These are phyloP conservation scores for Trypethelium eluteriae DNA, from an alignment of 495 filamentous ascomycete species.

Conservation along the genomic window DNA sequence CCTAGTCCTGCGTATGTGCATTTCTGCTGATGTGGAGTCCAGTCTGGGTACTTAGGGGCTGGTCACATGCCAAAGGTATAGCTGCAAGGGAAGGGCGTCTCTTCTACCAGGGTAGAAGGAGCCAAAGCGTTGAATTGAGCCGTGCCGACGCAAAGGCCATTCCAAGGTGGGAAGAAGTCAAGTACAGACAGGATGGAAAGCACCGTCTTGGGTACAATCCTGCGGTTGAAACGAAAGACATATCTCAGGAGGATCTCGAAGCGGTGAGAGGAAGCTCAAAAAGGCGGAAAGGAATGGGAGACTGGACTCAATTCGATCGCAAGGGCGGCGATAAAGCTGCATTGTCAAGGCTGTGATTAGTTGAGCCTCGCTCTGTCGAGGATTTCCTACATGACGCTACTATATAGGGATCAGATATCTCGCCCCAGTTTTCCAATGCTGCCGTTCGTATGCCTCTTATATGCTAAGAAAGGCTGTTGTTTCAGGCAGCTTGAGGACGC, in stretches of 20 bases:
- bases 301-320: constrained; percentile 9
- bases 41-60: constrained; percentile 8
- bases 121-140: constrained; percentile 13
- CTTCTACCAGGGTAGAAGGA: not conserved
- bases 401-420: not conserved
- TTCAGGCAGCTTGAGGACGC: not conserved
- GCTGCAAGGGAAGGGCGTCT: not conserved
- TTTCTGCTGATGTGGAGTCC: not conserved
- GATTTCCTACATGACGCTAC: not conserved
- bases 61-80: not conserved
- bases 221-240: constrained; percentile 16
- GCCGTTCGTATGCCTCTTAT: not conserved
- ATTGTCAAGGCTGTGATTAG: constrained; percentile 17
- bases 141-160: constrained; percentile 17
- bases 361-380: not conserved
- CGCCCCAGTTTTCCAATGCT: not conserved
- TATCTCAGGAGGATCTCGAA: constrained; percentile 15
- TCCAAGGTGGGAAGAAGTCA: constrained; percentile 13
- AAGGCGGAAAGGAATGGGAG: not conserved
- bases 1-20: not conserved
- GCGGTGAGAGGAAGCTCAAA: constrained; percentile 14
- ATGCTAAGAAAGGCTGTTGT: not conserved
- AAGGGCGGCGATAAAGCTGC: constrained; percentile 22
- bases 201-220: constrained; percentile 21
- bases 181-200: constrained; percentile 19